Evolutionary conservation across 129 eudicot genomes (phyloP), one percentile per base, ranked within the genome.

Genomic region (Glebionis coronaria): DNA sequence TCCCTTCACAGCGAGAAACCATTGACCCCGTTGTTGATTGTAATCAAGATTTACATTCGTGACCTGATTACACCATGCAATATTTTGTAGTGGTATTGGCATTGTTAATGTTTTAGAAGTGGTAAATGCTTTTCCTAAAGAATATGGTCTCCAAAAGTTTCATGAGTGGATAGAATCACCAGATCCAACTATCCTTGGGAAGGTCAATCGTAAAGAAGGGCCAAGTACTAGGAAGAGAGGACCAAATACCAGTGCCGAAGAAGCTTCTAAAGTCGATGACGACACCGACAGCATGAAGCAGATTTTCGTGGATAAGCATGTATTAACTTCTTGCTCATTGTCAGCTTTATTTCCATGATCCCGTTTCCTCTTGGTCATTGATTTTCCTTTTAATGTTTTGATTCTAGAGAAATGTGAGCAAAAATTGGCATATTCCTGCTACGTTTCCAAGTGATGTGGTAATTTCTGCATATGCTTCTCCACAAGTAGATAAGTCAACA

Each of bases 81-180:
- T 4, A 59, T 74, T 40, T 0, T 77, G 67, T 65, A 92, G 98
- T 71, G 98, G 98, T 31, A 86, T 92, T 56, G 98, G 98, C 57
- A 92, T 92, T 66, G 98, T 92, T 44, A 92, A 92, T 86, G 98
- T 96, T 60, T 84, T 88, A 66, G 98, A 92, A 75, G 98, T 92
- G 61, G 77, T 88, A 61, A 92, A 84, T 86, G 98, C 98, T 8
- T 92, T 92, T 79, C 95, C 96, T 4, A 95, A 84, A 73, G 90
- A 82, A 78, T 85, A 88, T 58, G 96, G 98, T 59, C 98, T 92
- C 54, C 75, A 19, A 9, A 83, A 85, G 73, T 92, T 92, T 63
- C 95, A 96, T 53, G 91, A 92, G 78, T 92, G 98, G 98, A 80
- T 92, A 70, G 96, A 92, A 74, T 92, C 98, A 57, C 96, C 98